Conservation (phyloP, 2,329 filamentous ascomycete genomes). For the Westerdykella ornata region DNA sequence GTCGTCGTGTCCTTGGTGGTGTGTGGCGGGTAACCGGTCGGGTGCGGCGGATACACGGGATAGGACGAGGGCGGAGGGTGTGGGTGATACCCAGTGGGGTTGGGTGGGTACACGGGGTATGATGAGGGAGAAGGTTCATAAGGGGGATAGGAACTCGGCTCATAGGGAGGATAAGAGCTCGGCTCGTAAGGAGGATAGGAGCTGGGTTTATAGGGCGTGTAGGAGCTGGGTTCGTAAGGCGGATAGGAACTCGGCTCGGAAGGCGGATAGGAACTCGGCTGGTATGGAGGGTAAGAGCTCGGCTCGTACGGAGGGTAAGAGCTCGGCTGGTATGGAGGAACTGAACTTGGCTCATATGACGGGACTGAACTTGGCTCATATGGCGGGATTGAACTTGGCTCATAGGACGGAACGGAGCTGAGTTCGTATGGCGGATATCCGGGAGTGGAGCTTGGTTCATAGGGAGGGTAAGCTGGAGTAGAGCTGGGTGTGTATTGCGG, state of each 20-base stretch:
- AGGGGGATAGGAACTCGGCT: constrained; percentile 4
- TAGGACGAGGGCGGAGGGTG: constrained; percentile 2
- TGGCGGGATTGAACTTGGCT: neutral
- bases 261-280: neutral
- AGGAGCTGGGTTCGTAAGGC: neutral
- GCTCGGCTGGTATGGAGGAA: neutral
- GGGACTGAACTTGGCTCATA: too few species aligned
- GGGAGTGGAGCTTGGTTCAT: neutral
- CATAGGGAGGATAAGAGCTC: constrained; percentile 1
- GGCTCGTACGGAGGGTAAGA: neutral
- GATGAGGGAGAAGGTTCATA: constrained; percentile 3
- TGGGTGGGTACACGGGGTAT: constrained; percentile 1
- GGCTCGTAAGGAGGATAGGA: constrained; percentile 1
- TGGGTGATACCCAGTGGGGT: constrained; percentile 3
- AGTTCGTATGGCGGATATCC: neutral
- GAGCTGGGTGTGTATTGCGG: neutral
- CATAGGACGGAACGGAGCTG: neutral
- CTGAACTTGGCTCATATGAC: neutral
- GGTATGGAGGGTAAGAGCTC: neutral
- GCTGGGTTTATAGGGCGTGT: constrained; percentile 3
- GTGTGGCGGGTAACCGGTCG: constrained; percentile 6
- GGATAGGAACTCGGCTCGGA: neutral
- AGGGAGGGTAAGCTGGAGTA: neutral
- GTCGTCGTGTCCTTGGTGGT: constrained; percentile 18
- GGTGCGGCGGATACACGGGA: constrained; percentile 5